Percentiles rank a stretch among this genome's conserved stretches.
phyloP scores from a whole-genome alignment of 2,329 filamentous ascomycete species.

The Paraconiothyrium brasiliense region DNA sequence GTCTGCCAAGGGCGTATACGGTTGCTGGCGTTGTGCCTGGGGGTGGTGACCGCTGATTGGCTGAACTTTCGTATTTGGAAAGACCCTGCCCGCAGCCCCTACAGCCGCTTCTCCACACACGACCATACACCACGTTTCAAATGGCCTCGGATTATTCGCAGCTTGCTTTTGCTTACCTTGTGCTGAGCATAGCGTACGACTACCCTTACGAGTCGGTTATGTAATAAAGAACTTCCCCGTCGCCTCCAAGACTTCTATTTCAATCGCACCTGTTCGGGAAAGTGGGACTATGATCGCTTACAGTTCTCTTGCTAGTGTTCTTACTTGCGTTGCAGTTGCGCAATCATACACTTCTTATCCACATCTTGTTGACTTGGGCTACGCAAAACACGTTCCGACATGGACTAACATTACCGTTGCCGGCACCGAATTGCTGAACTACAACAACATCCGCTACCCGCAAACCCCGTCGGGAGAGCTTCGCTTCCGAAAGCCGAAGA shows the following conservation, averaged over 20 bases:
- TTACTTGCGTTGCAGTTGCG: neutral
- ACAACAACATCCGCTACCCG: slow-evolving; percentile 20
- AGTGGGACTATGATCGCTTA: neutral
- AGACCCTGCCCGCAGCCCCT: no score
- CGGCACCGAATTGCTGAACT: slow-evolving; percentile 10
- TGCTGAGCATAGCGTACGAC: neutral
- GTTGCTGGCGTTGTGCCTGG: neutral
- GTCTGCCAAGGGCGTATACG: slow-evolving; percentile 20
- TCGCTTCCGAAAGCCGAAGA: slow-evolving; percentile 18
- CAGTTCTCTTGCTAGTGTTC: neutral
- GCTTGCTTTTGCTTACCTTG: neutral
- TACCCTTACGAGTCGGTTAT: neutral
- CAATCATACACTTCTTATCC: neutral
- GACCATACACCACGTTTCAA: neutral
- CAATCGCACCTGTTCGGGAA: neutral
- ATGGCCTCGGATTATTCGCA: neutral
- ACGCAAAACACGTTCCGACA: slow-evolving; percentile 18
- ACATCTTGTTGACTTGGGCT: slow-evolving; percentile 17
- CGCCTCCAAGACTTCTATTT: neutral
- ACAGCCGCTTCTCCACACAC: neutral
- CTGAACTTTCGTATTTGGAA: neutral
- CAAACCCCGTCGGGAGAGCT: slow-evolving; percentile 5
- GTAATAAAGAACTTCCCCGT: neutral
- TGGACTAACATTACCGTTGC: slow-evolving; percentile 10
- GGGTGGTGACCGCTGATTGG: neutral